phyloP scores from a whole-genome alignment of 2,329 filamentous ascomycete genomes.

The Talaromyces sp. region DNA sequence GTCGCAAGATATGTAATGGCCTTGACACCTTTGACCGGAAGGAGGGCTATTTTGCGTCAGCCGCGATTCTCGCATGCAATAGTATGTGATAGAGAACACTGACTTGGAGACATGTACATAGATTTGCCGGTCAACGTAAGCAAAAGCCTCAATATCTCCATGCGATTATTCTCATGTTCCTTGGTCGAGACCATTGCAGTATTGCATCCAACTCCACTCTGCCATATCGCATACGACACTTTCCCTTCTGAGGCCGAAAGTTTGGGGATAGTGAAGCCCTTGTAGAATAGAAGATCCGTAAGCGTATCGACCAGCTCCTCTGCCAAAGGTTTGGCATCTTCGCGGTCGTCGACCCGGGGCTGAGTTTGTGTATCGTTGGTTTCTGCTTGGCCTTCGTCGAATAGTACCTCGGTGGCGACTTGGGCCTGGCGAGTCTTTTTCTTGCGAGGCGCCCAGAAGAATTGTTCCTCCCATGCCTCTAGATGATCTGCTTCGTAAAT shows the following conservation, averaged over 20 bases:
- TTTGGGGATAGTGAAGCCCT: constrained; percentile 79
- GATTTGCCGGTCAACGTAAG: constrained; percentile 84
- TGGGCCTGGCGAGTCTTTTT: constrained; percentile 67
- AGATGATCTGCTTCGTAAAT: constrained; percentile 86
- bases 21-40: constrained; percentile 79
- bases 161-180: constrained; percentile 89
- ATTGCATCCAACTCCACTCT: constrained; percentile 95
- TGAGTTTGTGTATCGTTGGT: constrained; percentile 50
- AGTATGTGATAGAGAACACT: constrained; percentile 25
- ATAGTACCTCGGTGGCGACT: constrained; percentile 73
- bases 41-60: constrained; percentile 46
- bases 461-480: constrained; percentile 81
- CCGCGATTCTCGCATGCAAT: neutral
- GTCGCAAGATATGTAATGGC: constrained; percentile 87
- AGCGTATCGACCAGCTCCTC: constrained; percentile 91
- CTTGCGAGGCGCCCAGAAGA: constrained; percentile 81
- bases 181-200: constrained; percentile 82
- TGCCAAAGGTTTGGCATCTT: constrained; percentile 80
- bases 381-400: constrained; percentile 68
- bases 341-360: constrained; percentile 61
- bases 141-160: constrained; percentile 82
- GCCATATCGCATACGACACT: constrained; percentile 93
- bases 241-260: constrained; percentile 70
- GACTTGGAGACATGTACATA: constrained; percentile 83
- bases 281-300: constrained; percentile 85